These are phyloP conservation scores for Schizopora paradoxa DNA, from an alignment of 1,284 basidiomycete genomes.

Conservation along the genomic window DNA sequence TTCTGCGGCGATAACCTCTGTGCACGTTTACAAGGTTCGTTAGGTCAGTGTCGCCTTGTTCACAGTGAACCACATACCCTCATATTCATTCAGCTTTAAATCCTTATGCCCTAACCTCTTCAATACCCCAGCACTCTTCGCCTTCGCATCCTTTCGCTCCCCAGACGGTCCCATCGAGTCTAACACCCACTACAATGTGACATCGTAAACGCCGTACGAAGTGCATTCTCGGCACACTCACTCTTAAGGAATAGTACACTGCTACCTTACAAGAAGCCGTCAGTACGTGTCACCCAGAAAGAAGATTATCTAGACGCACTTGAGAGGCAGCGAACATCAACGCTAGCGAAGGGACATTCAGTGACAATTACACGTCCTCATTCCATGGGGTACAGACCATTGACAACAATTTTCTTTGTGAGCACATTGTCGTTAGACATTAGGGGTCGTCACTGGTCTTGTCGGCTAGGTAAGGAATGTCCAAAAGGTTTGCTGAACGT, in stretches of 20 bases:
- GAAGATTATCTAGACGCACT: constrained; percentile 34
- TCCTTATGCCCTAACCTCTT: constrained; percentile 68
- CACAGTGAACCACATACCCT: constrained; percentile 45
- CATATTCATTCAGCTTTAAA: constrained; percentile 74
- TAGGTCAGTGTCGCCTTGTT: neutral
- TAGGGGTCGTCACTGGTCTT: neutral
- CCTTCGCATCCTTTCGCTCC: constrained; percentile 53
- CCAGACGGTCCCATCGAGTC: constrained; percentile 44
- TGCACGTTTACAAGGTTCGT: constrained; percentile 3
- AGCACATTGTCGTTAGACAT: constrained; percentile 16
- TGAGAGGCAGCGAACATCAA: constrained; percentile 60
- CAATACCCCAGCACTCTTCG: constrained; percentile 67
- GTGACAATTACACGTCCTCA: neutral
- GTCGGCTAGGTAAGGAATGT: neutral
- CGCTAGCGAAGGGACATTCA: constrained; percentile 28
- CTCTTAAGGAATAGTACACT: constrained; percentile 44
- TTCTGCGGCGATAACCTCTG: constrained; percentile 78
- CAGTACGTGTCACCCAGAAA: constrained; percentile 5
- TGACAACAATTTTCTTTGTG: constrained; percentile 31
- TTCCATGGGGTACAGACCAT: constrained; percentile 28
- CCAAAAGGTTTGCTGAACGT: neutral
- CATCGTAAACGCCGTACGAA: neutral
- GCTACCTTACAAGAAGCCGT: constrained; percentile 35
- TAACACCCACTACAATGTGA: constrained; percentile 38
- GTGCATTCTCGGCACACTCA: constrained; percentile 24